Percentiles rank a stretch among this genome's conserved stretches.
These are phyloP conservation scores for Kwoniella botswanensis DNA, from an alignment of 768 basidiomycete species.

Conservation along the genomic window DNA sequence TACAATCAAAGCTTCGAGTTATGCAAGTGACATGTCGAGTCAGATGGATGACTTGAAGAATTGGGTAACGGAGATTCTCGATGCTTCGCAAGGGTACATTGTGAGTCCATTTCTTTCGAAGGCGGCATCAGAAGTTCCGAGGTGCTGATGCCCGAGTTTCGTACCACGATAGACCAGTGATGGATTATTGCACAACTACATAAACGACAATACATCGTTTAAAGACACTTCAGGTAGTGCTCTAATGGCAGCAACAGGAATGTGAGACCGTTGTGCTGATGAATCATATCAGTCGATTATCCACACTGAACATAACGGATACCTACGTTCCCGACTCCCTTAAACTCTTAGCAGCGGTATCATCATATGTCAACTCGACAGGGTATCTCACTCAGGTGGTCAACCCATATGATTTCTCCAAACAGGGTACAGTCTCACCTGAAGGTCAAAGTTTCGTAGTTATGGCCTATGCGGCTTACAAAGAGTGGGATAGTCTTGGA, in stretches of 20 bases:
- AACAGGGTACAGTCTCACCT: slow-evolving; percentile 51
- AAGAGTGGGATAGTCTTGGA: slow-evolving; percentile 45
- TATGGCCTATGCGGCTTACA: slow-evolving; percentile 53
- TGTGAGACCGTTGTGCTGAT: slow-evolving; percentile 39
- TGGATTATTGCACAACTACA: slow-evolving; percentile 59
- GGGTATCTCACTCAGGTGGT: slow-evolving; percentile 59
- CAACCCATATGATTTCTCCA: slow-evolving; percentile 58
- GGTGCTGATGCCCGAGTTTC: not conserved
- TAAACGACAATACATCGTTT: slow-evolving; percentile 55
- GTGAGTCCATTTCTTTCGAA: slow-evolving; percentile 38
- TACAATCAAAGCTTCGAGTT: slow-evolving; percentile 58
- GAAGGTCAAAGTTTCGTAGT: slow-evolving; percentile 57
- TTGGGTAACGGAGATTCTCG: slow-evolving; percentile 60
- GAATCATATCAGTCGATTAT: slow-evolving; percentile 55
- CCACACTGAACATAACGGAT: slow-evolving; percentile 54
- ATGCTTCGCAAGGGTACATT: slow-evolving; percentile 47
- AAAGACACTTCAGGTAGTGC: slow-evolving; percentile 59
- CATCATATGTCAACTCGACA: slow-evolving; percentile 57
- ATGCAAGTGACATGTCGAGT: slow-evolving; percentile 46
- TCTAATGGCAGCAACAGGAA: slow-evolving; percentile 47
- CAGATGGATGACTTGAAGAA: slow-evolving; percentile 54
- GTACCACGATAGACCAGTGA: slow-evolving; percentile 45
- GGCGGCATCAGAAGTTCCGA: not conserved
- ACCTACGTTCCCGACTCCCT: slow-evolving; percentile 53
- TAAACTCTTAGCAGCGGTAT: slow-evolving; percentile 56